Base-by-base conservation (phyloP, 805 yeast genomes). In the Saccharomycopsis vini region DNA sequence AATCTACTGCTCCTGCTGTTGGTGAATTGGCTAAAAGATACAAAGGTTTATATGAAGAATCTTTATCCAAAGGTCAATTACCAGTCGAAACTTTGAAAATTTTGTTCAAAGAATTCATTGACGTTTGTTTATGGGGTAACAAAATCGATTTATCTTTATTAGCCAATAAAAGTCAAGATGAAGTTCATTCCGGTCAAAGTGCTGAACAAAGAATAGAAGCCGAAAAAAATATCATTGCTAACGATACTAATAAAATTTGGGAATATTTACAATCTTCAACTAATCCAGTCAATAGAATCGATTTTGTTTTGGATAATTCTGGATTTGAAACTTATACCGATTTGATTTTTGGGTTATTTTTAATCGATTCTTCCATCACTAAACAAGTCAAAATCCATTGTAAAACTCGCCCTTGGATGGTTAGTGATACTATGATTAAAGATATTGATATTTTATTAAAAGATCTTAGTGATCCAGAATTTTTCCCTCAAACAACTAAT, bases 241-340 rank as follows among this genome's bases (percentile, higher is more conserved):
- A 89, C 56, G 95, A 89, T 57, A 67, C 85, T n/a, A 67, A 66
- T 1, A 46, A 61, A 23, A 86, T 86, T 0, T 94, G 89, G 90
- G 52, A 64, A 0, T 62, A 67, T 19, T 57, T 79, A 39, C 33
- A 50, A 4, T 7, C 22, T 20, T 18, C 10, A 7, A 24, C 12
- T n/a, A 47, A 52, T 3, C 47, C 54, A 6, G 51, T 56, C 7
- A 33, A 55, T 24, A 68, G 89, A 47, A 71, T 89, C 45, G 96
- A 90, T 59, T 70, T 89, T 56, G 85, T 90, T 10, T 71, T 90
- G 50, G 97, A 89, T 63, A 90, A 90, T 62, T 79, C 96, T 10
- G 99, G 98, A 0, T 92, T 92, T 58, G 99, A 92, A 64, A 73
- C 92, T 37, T 92, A 79, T 59, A 83, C 95, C n/a, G 96, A 88